Evolutionary conservation across 2,329 filamentous ascomycete species (phyloP).

Genomic region (Coniochaeta ligniaria): DNA sequence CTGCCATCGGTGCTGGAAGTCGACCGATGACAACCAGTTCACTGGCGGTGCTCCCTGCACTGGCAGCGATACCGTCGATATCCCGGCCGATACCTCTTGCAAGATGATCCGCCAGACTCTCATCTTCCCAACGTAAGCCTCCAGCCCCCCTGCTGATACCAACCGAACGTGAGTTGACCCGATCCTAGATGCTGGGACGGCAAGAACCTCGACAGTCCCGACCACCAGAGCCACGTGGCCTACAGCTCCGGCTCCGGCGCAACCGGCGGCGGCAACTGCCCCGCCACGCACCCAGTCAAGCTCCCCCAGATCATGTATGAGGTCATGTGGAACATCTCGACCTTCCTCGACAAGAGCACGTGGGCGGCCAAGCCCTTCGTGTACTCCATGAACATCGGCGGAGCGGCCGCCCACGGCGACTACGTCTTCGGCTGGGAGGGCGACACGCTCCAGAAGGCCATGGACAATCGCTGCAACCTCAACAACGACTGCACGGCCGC

Average conservation of each 20-base stretch:
- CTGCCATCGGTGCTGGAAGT: conserved; percentile 40
- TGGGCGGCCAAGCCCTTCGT: conserved; percentile 36
- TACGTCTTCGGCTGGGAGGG: conserved; percentile 46
- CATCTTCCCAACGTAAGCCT: conserved; percentile 34
- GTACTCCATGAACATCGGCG: conserved; percentile 37
- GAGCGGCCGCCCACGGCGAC: conserved; percentile 41
- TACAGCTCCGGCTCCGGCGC: conserved; percentile 37
- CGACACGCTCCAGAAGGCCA: conserved; percentile 38
- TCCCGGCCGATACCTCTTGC: conserved; percentile 35
- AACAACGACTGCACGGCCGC: conserved; percentile 35
- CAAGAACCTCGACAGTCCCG: conserved; percentile 32
- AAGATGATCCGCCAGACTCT: conserved; percentile 47
- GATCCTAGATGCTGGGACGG: conserved; percentile 38
- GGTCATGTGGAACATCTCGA: conserved; percentile 37
- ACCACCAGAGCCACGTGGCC: conserved; percentile 32
- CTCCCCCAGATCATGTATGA: conserved; percentile 42
- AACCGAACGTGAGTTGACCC: not conserved
- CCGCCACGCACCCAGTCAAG: conserved; percentile 36
- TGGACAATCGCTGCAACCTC: conserved; percentile 39
- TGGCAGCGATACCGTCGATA: conserved; percentile 40
- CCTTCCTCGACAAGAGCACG: conserved; percentile 31
- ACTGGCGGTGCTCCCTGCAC: conserved; percentile 41
- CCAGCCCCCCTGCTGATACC: not conserved
- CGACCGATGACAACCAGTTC: conserved; percentile 36
- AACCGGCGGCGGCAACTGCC: conserved; percentile 38